These are phyloP conservation scores for Lonicera japonica DNA, from an alignment of 129 eudicot species.

Conservation along the genomic window DNA sequence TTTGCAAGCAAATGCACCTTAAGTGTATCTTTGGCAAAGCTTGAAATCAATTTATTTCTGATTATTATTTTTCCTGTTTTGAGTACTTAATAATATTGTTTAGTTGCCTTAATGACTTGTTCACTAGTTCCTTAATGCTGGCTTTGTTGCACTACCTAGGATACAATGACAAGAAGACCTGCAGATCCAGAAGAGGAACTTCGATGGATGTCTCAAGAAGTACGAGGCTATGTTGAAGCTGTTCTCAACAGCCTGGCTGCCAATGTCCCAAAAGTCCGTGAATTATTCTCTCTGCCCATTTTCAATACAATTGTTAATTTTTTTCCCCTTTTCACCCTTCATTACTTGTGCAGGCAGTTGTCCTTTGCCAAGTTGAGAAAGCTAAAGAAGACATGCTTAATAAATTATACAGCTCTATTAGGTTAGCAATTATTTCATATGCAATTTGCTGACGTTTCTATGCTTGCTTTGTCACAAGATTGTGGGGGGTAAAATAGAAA, in stretches of 20 bases:
- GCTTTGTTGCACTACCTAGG: constrained; percentile 28
- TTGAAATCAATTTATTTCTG: neutral
- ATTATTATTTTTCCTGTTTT: neutral
- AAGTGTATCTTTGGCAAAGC: no score
- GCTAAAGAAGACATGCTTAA: constrained; percentile 99
- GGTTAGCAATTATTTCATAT: constrained; percentile 38
- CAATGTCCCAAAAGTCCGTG: constrained; percentile 91
- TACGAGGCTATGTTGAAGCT: constrained; percentile 98
- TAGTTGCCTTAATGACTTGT: neutral
- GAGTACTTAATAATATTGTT: neutral
- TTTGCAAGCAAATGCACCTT: no score
- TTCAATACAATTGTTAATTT: neutral
- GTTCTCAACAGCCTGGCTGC: constrained; percentile 99
- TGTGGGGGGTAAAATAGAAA: neutral
- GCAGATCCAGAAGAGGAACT: constrained; percentile 99
- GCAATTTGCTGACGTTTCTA: neutral
- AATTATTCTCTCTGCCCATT: neutral
- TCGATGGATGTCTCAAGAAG: constrained; percentile 99
- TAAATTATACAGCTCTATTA: constrained; percentile 88
- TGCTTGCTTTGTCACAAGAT: neutral
- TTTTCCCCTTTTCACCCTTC: neutral
- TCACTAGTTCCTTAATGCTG: neutral
- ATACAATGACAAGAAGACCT: constrained; percentile 89
- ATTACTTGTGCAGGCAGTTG: constrained; percentile 76
- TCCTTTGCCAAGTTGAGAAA: constrained; percentile 98